These are phyloP conservation scores for Krasilnikovozyma curviuscula DNA, from an alignment of 768 basidiomycete genomes.

Conservation along the genomic window DNA sequence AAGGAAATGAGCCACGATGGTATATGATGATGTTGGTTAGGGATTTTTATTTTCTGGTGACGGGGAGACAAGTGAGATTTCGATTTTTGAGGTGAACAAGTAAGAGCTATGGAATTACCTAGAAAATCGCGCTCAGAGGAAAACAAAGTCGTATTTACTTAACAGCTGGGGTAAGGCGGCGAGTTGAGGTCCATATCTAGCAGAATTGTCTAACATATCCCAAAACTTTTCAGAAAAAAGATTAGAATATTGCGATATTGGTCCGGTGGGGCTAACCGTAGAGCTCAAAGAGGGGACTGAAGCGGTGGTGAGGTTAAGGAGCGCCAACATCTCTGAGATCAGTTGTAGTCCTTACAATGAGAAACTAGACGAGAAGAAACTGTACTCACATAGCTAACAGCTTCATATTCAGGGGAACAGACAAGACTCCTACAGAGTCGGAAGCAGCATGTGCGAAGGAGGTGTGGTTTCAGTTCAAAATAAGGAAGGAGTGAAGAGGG, in stretches of 20 bases:
- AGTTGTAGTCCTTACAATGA: neutral
- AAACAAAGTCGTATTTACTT: conserved; percentile 39
- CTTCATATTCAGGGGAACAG: conserved; percentile 98
- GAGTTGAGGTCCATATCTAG: conserved; percentile 74
- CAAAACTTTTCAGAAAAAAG: neutral
- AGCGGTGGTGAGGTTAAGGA: conserved; percentile 30
- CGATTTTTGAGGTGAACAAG: no score
- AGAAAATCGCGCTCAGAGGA: no score
- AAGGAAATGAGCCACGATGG: no score
- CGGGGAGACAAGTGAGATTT: no score
- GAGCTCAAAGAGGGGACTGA: conserved; percentile 86
- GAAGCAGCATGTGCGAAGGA: neutral
- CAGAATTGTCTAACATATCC: neutral
- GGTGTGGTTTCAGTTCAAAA: neutral
- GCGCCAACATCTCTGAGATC: no score
- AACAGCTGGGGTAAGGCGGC: conserved; percentile 83
- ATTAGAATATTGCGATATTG: conserved; percentile 59
- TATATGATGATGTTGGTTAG: no score
- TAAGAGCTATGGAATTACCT: no score
- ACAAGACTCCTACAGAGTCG: conserved; percentile 54
- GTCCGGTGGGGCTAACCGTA: no score
- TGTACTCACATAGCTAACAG: conserved; percentile 30
- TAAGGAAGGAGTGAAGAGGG: neutral
- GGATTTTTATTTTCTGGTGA: no score
- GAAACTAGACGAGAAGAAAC: neutral